Percentiles rank a stretch among this genome's conserved stretches.
Evolutionary conservation across 805 yeast genomes (phyloP).

Genomic region (Yamadazyma phyllophila): DNA sequence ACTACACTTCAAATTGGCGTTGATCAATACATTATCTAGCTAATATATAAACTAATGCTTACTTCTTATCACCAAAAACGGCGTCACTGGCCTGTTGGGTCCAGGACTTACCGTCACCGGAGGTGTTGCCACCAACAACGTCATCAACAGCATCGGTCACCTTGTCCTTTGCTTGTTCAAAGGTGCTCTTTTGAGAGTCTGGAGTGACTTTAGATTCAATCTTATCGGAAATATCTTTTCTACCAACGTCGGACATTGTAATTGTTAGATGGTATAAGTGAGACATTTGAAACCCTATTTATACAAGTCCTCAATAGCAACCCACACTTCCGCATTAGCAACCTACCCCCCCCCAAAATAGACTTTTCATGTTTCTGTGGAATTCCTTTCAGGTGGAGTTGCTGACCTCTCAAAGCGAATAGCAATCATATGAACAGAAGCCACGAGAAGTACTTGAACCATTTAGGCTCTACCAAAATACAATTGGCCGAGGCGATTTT

Average conservation of each 20-base stretch:
- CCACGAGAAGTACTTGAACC: conserved; percentile 74
- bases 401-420: not conserved
- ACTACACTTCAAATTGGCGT: no score
- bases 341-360: not conserved
- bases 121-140: conserved; percentile 34
- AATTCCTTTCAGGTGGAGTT: not conserved
- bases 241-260: conserved; percentile 42
- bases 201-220: conserved; percentile 38
- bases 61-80: conserved; percentile 39
- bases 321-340: not conserved
- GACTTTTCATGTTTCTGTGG: not conserved
- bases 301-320: conserved; percentile 3
- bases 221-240: conserved; percentile 42
- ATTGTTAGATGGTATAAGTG: not conserved
- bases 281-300: not conserved
- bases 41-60: not conserved
- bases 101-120: conserved; percentile 36
- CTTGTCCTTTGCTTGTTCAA: conserved; percentile 37
- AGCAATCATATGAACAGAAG: conserved; percentile 12
- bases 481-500: conserved; percentile 63
- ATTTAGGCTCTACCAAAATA: conserved; percentile 78
- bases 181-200: conserved; percentile 39
- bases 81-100: conserved; percentile 45
- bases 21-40: no score
- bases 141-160: conserved; percentile 37